Conservation (phyloP, 768 basidiomycete species). For the Suillus hirtellus region DNA sequence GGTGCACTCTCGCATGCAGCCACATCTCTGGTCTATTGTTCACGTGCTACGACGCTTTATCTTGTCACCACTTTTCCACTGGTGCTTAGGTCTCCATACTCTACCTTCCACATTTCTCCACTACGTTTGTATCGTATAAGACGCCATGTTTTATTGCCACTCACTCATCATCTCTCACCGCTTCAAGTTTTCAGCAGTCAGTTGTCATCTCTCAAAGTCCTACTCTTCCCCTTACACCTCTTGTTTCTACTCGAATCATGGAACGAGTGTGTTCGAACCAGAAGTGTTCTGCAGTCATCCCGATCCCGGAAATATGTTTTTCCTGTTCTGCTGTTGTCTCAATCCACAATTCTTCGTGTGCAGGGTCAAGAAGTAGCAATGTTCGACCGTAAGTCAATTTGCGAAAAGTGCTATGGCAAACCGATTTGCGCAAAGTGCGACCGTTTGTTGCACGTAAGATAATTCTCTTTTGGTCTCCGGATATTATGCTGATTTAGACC, state of each 20-base stretch:
- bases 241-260: not conserved
- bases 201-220: not conserved
- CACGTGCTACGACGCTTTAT: not conserved
- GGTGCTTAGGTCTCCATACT: not conserved
- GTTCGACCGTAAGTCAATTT: not conserved
- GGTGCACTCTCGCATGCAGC: not conserved
- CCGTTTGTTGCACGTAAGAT: not conserved
- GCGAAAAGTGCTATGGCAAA: not conserved
- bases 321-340: not conserved
- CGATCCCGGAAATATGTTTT: not conserved
- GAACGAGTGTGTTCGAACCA: not conserved
- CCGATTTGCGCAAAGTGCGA: not conserved
- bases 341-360: not conserved
- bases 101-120: not conserved
- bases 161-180: not conserved
- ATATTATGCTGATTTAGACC: not conserved
- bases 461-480: not conserved
- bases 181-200: not conserved
- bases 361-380: not conserved
- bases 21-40: not conserved
- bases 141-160: not conserved
- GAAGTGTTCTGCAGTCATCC: not conserved
- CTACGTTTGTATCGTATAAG: not conserved
- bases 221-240: not conserved
- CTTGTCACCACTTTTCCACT: not conserved